These are phyloP conservation scores for Metarhizium sp. DNA, from an alignment of 2,329 filamentous ascomycete genomes.

Conservation along the genomic window DNA sequence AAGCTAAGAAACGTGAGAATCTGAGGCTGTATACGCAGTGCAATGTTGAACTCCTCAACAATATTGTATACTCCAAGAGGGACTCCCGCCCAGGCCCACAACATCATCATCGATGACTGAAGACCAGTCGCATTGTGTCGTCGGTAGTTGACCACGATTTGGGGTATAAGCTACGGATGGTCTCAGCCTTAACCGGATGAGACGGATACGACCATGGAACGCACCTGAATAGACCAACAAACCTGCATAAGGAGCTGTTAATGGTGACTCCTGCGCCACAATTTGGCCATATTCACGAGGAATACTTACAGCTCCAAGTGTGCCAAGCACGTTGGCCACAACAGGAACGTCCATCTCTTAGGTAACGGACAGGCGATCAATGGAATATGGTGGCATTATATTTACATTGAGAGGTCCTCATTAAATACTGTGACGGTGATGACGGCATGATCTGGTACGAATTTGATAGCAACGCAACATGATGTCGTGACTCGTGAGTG, in stretches of 20 bases:
- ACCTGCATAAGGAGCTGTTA: slow-evolving; percentile 19
- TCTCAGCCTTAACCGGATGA: slow-evolving; percentile 22
- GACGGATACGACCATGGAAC: no score
- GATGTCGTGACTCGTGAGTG: background rate
- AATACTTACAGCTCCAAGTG: slow-evolving; percentile 42
- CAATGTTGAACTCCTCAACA: slow-evolving; percentile 30
- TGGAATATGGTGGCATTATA: background rate
- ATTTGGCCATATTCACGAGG: background rate
- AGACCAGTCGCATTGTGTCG: slow-evolving; percentile 57
- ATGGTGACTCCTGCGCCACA: background rate
- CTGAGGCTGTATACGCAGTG: slow-evolving; percentile 33
- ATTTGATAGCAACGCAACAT: background rate
- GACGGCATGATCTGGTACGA: background rate
- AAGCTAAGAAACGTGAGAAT: slow-evolving; percentile 33
- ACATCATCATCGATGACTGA: slow-evolving; percentile 62
- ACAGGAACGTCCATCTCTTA: slow-evolving; percentile 40
- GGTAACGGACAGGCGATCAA: background rate
- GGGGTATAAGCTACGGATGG: slow-evolving; percentile 49
- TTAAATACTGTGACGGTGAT: background rate
- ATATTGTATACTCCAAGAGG: slow-evolving; percentile 49
- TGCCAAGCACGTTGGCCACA: slow-evolving; percentile 50
- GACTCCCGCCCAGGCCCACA: slow-evolving; percentile 60
- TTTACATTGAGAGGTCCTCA: background rate
- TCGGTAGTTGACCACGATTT: slow-evolving; percentile 59
- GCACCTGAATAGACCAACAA: slow-evolving; percentile 53